Conservation (phyloP, 306 rosid species). For the Vigna angularis region DNA sequence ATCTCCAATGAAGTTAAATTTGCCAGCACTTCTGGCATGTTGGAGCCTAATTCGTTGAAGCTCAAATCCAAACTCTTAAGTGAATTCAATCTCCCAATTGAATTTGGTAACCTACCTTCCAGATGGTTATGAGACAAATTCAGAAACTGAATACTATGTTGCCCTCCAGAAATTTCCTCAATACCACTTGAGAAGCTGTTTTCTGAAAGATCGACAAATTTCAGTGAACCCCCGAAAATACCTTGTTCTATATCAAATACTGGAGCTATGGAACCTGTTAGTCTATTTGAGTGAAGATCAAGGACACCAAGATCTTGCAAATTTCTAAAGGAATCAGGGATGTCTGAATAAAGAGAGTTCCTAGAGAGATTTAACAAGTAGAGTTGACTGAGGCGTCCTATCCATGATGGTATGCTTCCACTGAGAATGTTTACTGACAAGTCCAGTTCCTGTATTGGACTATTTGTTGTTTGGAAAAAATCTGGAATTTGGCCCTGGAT, state of each 20-base stretch:
- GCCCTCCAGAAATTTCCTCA: slow-evolving; percentile 46
- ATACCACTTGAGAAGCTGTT: slow-evolving; percentile 57
- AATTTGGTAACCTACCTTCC: slow-evolving; percentile 51
- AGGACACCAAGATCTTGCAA: slow-evolving; percentile 52
- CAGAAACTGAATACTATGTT: slow-evolving; percentile 49
- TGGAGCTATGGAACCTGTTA: slow-evolving; percentile 51
- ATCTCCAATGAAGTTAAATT: slow-evolving; percentile 53
- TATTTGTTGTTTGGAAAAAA: slow-evolving; percentile 36
- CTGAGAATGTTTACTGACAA: slow-evolving; percentile 58
- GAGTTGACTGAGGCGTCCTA: slow-evolving; percentile 59
- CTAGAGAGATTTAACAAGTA: slow-evolving; percentile 61
- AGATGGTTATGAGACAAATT: slow-evolving; percentile 60
- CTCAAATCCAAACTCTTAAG: slow-evolving; percentile 60
- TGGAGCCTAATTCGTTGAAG: slow-evolving; percentile 49
- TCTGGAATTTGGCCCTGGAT: slow-evolving; percentile 58
- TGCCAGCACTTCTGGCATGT: slow-evolving; percentile 55
- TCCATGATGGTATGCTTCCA: slow-evolving; percentile 64
- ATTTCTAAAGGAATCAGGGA: slow-evolving; percentile 58
- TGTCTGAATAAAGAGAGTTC: slow-evolving; percentile 55
- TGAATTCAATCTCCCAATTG: slow-evolving; percentile 49
- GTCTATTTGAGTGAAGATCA: slow-evolving; percentile 70
- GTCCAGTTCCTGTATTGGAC: slow-evolving; percentile 64
- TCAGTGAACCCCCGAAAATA: slow-evolving; percentile 46
- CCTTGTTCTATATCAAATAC: slow-evolving; percentile 45
- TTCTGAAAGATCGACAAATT: slow-evolving; percentile 59